Base-by-base conservation (phyloP, 2,329 filamentous ascomycete species). In the Neonectria faginata region DNA sequence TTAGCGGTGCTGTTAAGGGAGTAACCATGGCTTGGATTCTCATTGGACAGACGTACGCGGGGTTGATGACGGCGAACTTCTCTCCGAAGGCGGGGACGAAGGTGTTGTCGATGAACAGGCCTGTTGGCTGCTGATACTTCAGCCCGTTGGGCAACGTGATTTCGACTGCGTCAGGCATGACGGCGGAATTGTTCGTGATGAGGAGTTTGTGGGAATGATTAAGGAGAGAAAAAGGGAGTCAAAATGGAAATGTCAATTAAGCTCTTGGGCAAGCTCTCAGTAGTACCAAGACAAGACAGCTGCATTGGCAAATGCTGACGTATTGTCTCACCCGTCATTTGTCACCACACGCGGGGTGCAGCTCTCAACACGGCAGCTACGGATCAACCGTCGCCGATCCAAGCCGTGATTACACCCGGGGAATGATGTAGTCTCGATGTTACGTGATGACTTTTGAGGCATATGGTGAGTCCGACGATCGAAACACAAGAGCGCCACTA, bases 81-180 rank as follows among this genome's bases (percentile, higher is more conserved):
- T 63, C 59, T 2, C 62, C 62, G 1, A 56, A 53, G 2, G 55
- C 59, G 9, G 64, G 36, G 20, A 71, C 60, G 22, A 71, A 70
- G 56, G 70, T 54, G 47, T 70, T 69, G 44, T 68, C 65, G 50
- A 71, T 71, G 58, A 72, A 72, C 7, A 72, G 58, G 20, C 67
- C 63, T 16, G 64, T 68, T 3, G 69, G 67, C 50, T 72, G 67
- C 82, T 90, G 71, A 69, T 72, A 75, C 22, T 64, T 69, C 22
- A 70, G 60, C 14, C 70, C 71, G 22, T 72, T 73, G 52, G 67
- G 69, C 41, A 62, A 44, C 3, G 62, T 42, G 20, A 67, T 62
- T 14, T 66, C 36, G 29, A 63, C 41, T 2, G 59, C 45, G 18
- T 57, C 53, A 25, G 56, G 31, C 60, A 64, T 64, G 16, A 10